Percentiles rank a stretch among this genome's conserved stretches.
These are phyloP conservation scores for Candolleomyces efflorescens DNA, from an alignment of 768 basidiomycete genomes.

Conservation along the genomic window DNA sequence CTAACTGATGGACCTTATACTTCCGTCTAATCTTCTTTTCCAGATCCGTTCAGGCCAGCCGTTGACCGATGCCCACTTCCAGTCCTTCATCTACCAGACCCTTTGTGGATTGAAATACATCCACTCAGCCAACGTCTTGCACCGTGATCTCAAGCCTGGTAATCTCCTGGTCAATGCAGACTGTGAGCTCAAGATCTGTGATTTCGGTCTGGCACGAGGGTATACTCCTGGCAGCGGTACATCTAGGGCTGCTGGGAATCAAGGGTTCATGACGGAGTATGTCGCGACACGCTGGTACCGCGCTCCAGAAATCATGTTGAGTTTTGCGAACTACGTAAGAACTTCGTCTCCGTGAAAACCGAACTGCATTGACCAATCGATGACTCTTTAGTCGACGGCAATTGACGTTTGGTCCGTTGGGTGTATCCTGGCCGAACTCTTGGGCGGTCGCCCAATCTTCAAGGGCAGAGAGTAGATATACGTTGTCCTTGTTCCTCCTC, in stretches of 20 bases:
- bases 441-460: constrained; percentile 93
- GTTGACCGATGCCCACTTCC: constrained; percentile 87
- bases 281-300: constrained; percentile 99
- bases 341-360: neutral
- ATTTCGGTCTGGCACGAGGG: constrained; percentile 94
- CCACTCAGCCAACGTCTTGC: constrained; percentile 95
- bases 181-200: constrained; percentile 97
- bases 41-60: constrained; percentile 86
- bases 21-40: neutral
- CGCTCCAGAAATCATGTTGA: constrained; percentile 98
- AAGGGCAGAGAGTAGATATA: constrained; percentile 88
- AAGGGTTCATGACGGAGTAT: constrained; percentile 99
- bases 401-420: constrained; percentile 98
- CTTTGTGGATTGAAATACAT: constrained; percentile 98
- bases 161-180: constrained; percentile 97
- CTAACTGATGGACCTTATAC: neutral
- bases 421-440: constrained; percentile 89
- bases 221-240: constrained; percentile 83
- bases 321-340: constrained; percentile 90
- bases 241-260: constrained; percentile 69
- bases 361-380: constrained; percentile 11
- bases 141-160: constrained; percentile 93
- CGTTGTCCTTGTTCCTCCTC: neutral
- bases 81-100: constrained; percentile 97
- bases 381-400: constrained; percentile 60